Evolutionary conservation across 345 rosid species (phyloP).

Genomic region (Tarenaya hassleriana): DNA sequence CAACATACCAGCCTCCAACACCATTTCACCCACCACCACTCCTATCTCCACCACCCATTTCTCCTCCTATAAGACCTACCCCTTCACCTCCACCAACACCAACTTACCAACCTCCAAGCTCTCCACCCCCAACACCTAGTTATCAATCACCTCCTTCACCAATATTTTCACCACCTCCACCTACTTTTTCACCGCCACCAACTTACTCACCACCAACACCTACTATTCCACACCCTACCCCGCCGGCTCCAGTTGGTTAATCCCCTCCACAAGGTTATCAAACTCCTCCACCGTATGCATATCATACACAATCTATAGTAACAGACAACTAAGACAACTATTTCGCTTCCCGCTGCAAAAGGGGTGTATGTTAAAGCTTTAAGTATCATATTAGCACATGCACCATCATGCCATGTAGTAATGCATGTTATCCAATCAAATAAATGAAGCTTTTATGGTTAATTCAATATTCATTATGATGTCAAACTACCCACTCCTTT

Average conservation of each 20-base stretch:
- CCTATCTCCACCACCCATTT: too few species aligned
- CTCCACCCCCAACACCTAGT: too few species aligned
- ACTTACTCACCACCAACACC: too few species aligned
- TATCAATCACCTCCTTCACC: too few species aligned
- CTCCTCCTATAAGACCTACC: too few species aligned
- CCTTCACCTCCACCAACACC: too few species aligned
- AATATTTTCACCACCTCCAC: too few species aligned
- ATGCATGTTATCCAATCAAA: slow-evolving; percentile 11
- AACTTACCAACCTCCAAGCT: too few species aligned
- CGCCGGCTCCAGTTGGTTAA: too few species aligned
- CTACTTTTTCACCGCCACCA: too few species aligned
- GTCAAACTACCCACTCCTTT: neutral
- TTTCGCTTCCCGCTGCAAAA: slow-evolving; percentile 6
- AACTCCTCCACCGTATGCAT: slow-evolving; percentile 27
- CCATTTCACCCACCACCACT: too few species aligned
- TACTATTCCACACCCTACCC: too few species aligned
- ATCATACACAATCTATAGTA: slow-evolving; percentile 2
- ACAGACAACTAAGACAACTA: slow-evolving; percentile 1
- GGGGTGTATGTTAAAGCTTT: slow-evolving; percentile 11
- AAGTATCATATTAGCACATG: neutral
- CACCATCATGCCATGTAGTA: neutral
- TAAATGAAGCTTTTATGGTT: slow-evolving; percentile 23
- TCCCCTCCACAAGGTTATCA: slow-evolving; percentile 22
- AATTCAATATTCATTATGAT: neutral
- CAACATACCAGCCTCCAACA: neutral